Evolutionary conservation across 176 grass and related monocot genomes (phyloP).

Genomic region (Hordeum vulgare): MorexV3_pseudomolecules_assembly NC_058524.1:55688764-55689263

Average conservation of each 20-base stretch:
- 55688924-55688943: neutral
- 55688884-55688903: neutral
- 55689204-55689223: no score
- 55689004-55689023: neutral
- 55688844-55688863: no score
- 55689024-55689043: neutral
- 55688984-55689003: neutral
- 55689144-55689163: no score
- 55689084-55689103: no score
- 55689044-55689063: neutral
- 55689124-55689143: no score
- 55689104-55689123: no score
- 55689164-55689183: no score
- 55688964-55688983: neutral
- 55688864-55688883: no score
- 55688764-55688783: neutral
- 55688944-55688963: neutral
- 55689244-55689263: no score
- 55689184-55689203: no score
- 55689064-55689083: neutral
- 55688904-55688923: neutral
- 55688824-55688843: neutral
- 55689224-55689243: no score
- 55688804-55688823: neutral
- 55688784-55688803: neutral